Percentiles rank a stretch among this genome's conserved stretches.
These are phyloP conservation scores for Apium graveolens DNA, from an alignment of 129 eudicot species.

Conservation along the genomic window DNA sequence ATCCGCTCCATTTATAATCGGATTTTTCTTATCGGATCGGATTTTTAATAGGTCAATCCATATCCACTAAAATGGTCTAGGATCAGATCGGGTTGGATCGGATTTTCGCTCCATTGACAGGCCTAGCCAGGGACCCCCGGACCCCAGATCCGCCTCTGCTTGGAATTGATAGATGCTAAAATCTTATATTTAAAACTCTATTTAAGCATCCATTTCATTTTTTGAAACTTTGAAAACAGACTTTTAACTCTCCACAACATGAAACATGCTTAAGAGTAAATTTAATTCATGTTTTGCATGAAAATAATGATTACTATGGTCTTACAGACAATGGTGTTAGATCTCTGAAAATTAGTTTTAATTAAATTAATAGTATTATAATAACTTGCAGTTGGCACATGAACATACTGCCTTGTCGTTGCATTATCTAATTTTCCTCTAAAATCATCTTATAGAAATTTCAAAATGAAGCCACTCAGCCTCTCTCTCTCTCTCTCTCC, in stretches of 20 bases:
- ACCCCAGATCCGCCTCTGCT: no score
- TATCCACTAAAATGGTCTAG: no score
- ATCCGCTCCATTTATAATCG: no score
- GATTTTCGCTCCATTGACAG: no score
- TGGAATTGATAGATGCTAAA: not conserved
- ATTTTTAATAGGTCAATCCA: no score
- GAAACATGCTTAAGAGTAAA: not conserved
- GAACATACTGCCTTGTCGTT: not conserved
- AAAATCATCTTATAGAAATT: not conserved
- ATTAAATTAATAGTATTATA: not conserved
- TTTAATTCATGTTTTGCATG: conserved; percentile 7
- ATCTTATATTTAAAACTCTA: no score
- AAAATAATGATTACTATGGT: not conserved
- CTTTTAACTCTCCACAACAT: not conserved
- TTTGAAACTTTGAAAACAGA: not conserved
- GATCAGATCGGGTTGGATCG: no score
- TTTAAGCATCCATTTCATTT: not conserved
- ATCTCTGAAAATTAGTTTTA: not conserved
- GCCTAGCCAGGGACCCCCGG: no score
- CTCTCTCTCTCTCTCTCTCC: not conserved
- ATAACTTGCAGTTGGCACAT: conserved; percentile 1
- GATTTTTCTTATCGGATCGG: no score
- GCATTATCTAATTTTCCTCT: not conserved
- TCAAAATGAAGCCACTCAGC: conserved; percentile 20
- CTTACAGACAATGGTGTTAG: not conserved